A percentile compares a stretch with the other conserved stretches of the same genome.
Evolutionary conservation across 331 rosid species (phyloP).

Genomic region (Dryas integrifolia): DNA sequence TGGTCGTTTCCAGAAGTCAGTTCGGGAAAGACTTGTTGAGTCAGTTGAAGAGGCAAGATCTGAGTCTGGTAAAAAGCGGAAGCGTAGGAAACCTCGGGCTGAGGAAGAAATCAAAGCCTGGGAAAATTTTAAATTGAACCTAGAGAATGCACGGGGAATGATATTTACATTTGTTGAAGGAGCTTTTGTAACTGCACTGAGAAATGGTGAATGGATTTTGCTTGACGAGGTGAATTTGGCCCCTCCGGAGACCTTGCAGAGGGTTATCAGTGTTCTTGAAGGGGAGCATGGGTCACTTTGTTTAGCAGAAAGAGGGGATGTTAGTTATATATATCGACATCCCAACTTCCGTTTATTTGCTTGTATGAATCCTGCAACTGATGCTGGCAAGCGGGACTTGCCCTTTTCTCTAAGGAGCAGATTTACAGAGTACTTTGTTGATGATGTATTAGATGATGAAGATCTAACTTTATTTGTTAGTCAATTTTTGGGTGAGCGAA

Average conservation of each 20-base stretch:
- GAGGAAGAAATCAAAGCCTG: constrained; percentile 60
- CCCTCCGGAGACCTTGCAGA: constrained; percentile 91
- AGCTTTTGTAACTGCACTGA: constrained; percentile 80
- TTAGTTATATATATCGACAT: constrained; percentile 62
- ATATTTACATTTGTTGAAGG: constrained; percentile 94
- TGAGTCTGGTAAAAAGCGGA: constrained; percentile 53
- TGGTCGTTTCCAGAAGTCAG: constrained; percentile 27
- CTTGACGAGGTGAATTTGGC: constrained; percentile 99
- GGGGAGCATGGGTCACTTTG: constrained; percentile 80
- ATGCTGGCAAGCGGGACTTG: constrained; percentile 91
- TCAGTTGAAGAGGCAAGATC: constrained; percentile 29
- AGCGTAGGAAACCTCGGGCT: constrained; percentile 55
- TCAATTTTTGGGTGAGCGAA: constrained; percentile 42
- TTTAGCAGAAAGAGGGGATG: constrained; percentile 94
- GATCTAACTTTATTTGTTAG: constrained; percentile 64
- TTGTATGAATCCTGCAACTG: constrained; percentile 99
- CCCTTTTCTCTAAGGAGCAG: constrained; percentile 82
- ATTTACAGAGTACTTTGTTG: constrained; percentile 87
- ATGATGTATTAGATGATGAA: constrained; percentile 72
- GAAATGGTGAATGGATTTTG: constrained; percentile 90
- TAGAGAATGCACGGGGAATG: constrained; percentile 56
- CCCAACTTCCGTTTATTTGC: constrained; percentile 88
- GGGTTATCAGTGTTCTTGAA: constrained; percentile 84
- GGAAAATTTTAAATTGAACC: constrained; percentile 57
- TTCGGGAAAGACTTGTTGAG: not conserved